phyloP scores from a whole-genome alignment of 805 yeast genomes.

The Scheffersomyces ergatensis region DNA sequence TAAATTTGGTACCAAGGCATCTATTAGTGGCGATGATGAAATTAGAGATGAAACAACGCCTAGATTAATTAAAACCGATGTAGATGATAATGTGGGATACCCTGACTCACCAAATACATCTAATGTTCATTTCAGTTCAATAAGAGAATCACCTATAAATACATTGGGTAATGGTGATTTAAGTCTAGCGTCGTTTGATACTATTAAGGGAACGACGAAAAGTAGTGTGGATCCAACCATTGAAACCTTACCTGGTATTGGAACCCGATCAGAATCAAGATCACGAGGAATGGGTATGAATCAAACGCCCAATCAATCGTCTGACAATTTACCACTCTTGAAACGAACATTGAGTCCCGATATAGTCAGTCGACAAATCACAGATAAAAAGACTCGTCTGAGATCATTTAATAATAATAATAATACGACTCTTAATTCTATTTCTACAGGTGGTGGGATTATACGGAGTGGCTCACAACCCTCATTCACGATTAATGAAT shows the following conservation, averaged over 20 bases:
- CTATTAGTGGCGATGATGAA: constrained; percentile 1
- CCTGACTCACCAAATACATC: neutral
- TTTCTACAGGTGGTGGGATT: no score
- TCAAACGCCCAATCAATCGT: constrained; percentile 15
- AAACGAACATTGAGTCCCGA: constrained; percentile 16
- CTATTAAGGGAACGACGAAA: neutral
- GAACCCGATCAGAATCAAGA: constrained; percentile 3
- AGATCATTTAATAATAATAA: neutral
- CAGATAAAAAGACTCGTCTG: neutral
- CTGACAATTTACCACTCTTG: constrained; percentile 11
- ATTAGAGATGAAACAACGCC: neutral
- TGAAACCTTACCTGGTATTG: constrained; percentile 1
- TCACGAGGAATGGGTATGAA: constrained; percentile 5
- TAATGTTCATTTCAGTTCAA: constrained; percentile 43
- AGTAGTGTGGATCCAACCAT: constrained; percentile 1
- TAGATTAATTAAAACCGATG: neutral
- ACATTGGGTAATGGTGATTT: constrained; percentile 51
- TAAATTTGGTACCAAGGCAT: constrained; percentile 9
- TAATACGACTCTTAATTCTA: neutral
- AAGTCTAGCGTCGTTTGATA: constrained; percentile 15
- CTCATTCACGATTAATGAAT: neutral
- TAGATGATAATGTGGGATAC: neutral
- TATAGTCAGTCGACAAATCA: constrained; percentile 10
- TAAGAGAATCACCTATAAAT: constrained; percentile 44
- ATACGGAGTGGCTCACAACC: neutral